Evolutionary conservation across 1,284 basidiomycete genomes (phyloP), one percentile per base, ranked within the genome.

Genomic region (Thelephora terrestris): DNA sequence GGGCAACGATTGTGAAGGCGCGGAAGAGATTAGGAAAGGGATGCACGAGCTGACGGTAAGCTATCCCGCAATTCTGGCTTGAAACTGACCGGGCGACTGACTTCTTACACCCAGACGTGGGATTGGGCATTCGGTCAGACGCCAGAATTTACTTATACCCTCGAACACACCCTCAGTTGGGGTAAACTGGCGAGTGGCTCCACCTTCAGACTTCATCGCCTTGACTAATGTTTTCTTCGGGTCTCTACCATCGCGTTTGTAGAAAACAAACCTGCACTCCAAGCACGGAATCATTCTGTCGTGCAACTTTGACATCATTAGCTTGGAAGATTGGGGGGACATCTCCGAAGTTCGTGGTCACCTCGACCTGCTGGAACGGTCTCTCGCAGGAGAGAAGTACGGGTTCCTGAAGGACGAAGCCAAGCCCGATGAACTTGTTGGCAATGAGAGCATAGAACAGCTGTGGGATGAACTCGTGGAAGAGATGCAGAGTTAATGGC

Each of bases 101-200:
- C 17, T 5, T 18, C 24, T 27, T 14, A 1, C 24, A 43, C 25
- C 4, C 60, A 94, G 87, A 82, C 76, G 36, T 98, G 95, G 96
- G 78, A 88, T 21, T 99, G 94, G 93, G 73, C 79, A 25, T 97
- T 81, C 59, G 95, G 94, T 0, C 90, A 96, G 61, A 96, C 94
- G 0, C 95, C 95, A 47, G 89, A 95, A 61, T 98, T 99, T 62
- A 85, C 79, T 38, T 80, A 82, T 55, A 69, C 66, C 3, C 51
- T 85, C 4, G 52, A 58, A 16, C 63, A 64, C 14, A 52, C 58
- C 14, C 87, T 90, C 55, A 45, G 59, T 5, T 84, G 81, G 81
- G 83, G 83, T 7, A 59, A 64, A 24, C 63, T 79, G 45, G 86
- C 83, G 60, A 61, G 81, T 62, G 32, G 12, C 12, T 10, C 29